phyloP scores from a whole-genome alignment of 305 asterid species.

The Fraxinus baroniana region DNA sequence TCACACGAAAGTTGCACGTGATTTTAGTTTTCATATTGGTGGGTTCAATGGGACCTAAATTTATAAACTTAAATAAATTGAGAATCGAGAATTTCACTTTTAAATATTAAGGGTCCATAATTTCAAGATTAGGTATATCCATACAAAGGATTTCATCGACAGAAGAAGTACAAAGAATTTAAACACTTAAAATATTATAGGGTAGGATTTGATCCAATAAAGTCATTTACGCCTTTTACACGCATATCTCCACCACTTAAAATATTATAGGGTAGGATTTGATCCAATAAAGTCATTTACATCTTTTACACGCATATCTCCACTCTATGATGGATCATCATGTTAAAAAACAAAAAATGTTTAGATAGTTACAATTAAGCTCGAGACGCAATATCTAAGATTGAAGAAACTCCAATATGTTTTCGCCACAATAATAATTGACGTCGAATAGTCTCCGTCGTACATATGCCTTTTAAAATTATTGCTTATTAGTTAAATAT shows the following conservation, averaged over 20 bases:
- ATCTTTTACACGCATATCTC: too few species aligned
- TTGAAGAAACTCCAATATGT: neutral
- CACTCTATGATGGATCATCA: neutral
- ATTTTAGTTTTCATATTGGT: neutral
- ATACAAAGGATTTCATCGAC: neutral
- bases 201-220: neutral
- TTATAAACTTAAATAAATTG: too few species aligned
- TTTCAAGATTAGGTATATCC: too few species aligned
- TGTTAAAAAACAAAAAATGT: neutral
- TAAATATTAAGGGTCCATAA: too few species aligned
- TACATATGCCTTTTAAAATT: neutral
- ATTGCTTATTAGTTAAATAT: too few species aligned
- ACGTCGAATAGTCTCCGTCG: neutral
- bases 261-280: too few species aligned
- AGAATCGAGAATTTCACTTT: neutral
- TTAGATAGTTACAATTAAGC: neutral
- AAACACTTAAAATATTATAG: too few species aligned
- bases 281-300: too few species aligned
- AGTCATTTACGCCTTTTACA: too few species aligned
- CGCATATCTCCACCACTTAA: too few species aligned
- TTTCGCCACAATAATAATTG: neutral
- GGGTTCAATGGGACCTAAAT: neutral
- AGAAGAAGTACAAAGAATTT: neutral
- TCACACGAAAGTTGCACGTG: neutral
- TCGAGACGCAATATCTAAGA: neutral